phyloP scores from a whole-genome alignment of 345 rosid genomes.

The Aurinia saxatilis region DNA sequence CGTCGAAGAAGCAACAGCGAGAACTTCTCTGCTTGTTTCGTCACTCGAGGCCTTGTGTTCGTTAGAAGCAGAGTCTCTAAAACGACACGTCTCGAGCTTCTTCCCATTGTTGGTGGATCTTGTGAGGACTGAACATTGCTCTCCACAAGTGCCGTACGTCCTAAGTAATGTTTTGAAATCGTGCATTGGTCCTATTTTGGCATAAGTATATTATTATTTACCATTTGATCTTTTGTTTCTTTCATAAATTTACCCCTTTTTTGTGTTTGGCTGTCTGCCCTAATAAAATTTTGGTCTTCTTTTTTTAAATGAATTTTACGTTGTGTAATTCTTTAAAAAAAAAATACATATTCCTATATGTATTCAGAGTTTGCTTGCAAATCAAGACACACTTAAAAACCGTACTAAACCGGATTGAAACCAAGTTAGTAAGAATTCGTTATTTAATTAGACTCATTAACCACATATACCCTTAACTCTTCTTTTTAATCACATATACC shows the following conservation, averaged over 20 bases:
- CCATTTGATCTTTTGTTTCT: not conserved
- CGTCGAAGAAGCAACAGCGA: conserved; percentile 74
- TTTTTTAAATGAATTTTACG: no score
- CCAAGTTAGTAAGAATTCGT: no score
- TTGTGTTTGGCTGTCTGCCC: conserved; percentile 8
- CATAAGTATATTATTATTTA: not conserved
- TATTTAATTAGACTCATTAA: no score
- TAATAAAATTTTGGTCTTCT: no score
- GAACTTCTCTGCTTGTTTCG: conserved; percentile 55
- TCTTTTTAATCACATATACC: no score
- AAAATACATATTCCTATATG: no score
- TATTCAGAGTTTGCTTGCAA: no score
- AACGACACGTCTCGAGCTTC: conserved; percentile 41
- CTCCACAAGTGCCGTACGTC: conserved; percentile 60
- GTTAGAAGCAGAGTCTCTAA: conserved; percentile 48
- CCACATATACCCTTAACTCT: no score
- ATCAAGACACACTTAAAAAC: no score
- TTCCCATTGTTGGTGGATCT: conserved; percentile 84
- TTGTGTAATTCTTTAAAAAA: no score
- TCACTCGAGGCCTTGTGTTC: conserved; percentile 51
- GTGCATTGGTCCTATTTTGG: conserved; percentile 70
- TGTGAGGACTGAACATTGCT: conserved; percentile 74
- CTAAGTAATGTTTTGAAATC: conserved; percentile 61
- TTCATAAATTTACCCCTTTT: not conserved
- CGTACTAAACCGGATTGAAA: no score